Evolutionary conservation across 164 flowering plant species (phyloP).

Genomic region (Magnolia sinica): DNA sequence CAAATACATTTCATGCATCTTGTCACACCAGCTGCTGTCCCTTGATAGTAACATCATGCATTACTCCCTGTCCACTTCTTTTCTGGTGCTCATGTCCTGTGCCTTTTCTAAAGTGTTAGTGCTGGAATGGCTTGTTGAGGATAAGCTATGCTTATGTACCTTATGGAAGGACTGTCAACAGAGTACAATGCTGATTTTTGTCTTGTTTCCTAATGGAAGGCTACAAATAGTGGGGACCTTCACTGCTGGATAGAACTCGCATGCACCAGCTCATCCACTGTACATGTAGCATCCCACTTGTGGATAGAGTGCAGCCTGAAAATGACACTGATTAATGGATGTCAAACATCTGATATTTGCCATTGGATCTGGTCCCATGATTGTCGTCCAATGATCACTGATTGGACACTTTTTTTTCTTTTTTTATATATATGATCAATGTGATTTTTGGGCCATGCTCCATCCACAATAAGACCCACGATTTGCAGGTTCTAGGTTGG

Average conservation of each 20-base stretch:
- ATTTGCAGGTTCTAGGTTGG: too few relatives aligned
- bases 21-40: not conserved
- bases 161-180: not conserved
- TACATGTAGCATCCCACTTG: too few relatives aligned
- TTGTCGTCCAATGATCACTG: not conserved
- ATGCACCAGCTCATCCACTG: too few relatives aligned
- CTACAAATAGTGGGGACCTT: not conserved
- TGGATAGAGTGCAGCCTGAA: too few relatives aligned
- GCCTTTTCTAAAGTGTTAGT: not conserved
- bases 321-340: too few relatives aligned
- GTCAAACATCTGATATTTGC: too few relatives aligned
- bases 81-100: not conserved
- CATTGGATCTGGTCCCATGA: too few relatives aligned
- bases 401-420: not conserved
- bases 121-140: not conserved
- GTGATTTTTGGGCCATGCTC: not conserved
- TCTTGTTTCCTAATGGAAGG: not conserved
- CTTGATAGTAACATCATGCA: not conserved
- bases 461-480: too few relatives aligned
- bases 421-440: not conserved
- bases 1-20: not conserved
- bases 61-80: not conserved
- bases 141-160: not conserved
- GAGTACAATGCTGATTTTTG: not conserved
- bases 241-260: too few relatives aligned